phyloP scores from a whole-genome alignment of 2,329 filamentous ascomycete genomes.

The Fusarium tupiense region DNA sequence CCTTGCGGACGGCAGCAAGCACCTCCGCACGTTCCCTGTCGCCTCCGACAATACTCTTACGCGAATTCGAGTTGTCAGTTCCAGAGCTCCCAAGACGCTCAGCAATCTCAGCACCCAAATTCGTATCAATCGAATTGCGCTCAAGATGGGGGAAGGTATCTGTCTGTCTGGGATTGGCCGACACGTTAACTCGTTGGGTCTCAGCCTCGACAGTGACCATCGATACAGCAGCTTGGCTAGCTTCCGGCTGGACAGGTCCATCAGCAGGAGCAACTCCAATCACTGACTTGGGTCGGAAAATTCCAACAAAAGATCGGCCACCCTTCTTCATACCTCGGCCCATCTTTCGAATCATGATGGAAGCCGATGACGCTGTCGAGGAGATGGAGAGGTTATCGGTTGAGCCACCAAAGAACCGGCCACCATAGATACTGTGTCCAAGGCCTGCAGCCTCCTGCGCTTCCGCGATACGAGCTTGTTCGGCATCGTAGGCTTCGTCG shows the following conservation, averaged over 20 bases:
- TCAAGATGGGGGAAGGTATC: slow-evolving; percentile 83
- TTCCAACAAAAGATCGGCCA: slow-evolving; percentile 86
- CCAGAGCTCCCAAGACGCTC: slow-evolving; percentile 66
- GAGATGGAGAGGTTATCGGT: slow-evolving; percentile 95
- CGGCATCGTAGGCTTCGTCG: slow-evolving; percentile 79
- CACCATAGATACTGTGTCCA: slow-evolving; percentile 92
- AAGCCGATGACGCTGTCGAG: slow-evolving; percentile 88
- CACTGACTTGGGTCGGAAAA: slow-evolving; percentile 94
- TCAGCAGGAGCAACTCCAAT: slow-evolving; percentile 81
- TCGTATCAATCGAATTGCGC: slow-evolving; percentile 79
- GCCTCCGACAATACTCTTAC: slow-evolving; percentile 91
- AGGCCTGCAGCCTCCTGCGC: slow-evolving; percentile 93
- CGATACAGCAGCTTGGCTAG: slow-evolving; percentile 84
- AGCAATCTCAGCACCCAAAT: slow-evolving; percentile 56
- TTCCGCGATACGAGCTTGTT: slow-evolving; percentile 90
- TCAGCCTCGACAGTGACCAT: slow-evolving; percentile 97
- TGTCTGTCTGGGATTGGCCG: slow-evolving; percentile 73
- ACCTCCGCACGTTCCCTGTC: slow-evolving; percentile 92
- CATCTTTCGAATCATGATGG: slow-evolving; percentile 98
- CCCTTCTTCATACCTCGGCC: slow-evolving; percentile 98
- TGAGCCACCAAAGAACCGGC: slow-evolving; percentile 86
- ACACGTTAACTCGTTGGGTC: slow-evolving; percentile 82
- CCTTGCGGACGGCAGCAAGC: slow-evolving; percentile 90
- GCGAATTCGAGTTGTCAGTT: slow-evolving; percentile 69
- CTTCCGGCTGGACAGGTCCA: slow-evolving; percentile 66